phyloP scores from a whole-genome alignment of 2,329 filamentous ascomycete species.

The Nemania abortiva region DNA sequence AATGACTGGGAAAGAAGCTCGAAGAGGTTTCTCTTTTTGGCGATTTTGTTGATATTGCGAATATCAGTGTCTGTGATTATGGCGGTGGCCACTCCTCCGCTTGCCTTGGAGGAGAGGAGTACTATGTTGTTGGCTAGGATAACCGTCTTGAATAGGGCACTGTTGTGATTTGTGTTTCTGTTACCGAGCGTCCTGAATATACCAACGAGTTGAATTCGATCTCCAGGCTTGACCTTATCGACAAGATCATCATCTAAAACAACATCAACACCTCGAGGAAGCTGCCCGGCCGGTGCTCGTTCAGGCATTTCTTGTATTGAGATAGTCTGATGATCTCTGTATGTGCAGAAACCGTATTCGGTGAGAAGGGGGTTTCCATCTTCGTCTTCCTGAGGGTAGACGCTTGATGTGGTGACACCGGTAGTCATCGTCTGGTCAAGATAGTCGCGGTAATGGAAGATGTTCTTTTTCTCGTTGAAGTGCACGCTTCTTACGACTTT shows the following conservation, averaged over 20 bases:
- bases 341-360: constrained; percentile 95
- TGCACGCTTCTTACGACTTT: constrained; percentile 99
- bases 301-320: constrained; percentile 99
- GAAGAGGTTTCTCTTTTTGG: constrained; percentile 94
- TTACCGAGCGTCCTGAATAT: constrained; percentile 96
- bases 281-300: constrained; percentile 91
- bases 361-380: constrained; percentile 92
- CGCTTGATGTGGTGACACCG: constrained; percentile 86
- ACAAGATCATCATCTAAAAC: constrained; percentile 97
- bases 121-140: constrained; percentile 96
- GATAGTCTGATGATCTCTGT: constrained; percentile 96
- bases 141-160: constrained; percentile 93
- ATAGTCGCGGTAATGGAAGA: constrained; percentile 91
- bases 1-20: constrained; percentile 93
- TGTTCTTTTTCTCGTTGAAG: constrained; percentile 87
- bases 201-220: constrained; percentile 96
- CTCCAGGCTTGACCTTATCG: constrained; percentile 93
- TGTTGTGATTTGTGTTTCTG: constrained; percentile 89
- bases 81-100: constrained; percentile 90
- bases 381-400: constrained; percentile 94
- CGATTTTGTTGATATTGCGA: constrained; percentile 97
- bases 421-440: constrained; percentile 98
- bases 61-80: constrained; percentile 97
- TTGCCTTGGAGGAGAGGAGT: constrained; percentile 93
- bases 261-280: constrained; percentile 94